A percentile compares a stretch with the other conserved stretches of the same genome.
Conservation (phyloP, 805 yeast genomes). For the Kregervanrija delftensis region DNA sequence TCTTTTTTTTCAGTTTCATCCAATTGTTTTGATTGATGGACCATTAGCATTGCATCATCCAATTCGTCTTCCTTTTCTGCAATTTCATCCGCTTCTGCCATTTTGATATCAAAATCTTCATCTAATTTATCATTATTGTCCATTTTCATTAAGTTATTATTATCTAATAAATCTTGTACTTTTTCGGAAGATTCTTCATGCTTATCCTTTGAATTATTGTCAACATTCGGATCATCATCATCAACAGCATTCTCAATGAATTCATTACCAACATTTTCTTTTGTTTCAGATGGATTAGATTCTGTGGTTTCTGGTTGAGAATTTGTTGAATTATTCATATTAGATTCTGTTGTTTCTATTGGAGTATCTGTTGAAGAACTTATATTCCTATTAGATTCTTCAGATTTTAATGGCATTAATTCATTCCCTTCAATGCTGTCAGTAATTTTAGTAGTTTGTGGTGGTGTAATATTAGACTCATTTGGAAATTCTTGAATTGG, state of each 20-base stretch:
- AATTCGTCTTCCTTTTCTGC: conserved; percentile 1
- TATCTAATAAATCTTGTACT: too few relatives aligned
- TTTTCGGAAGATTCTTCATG: neutral
- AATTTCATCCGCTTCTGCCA: neutral
- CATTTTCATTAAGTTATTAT: too few relatives aligned
- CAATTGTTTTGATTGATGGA: neutral
- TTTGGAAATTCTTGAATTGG: neutral
- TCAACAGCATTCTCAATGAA: neutral
- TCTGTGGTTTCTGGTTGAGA: too few relatives aligned
- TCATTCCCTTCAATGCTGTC: neutral
- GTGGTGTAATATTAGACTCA: neutral
- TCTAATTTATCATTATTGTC: too few relatives aligned
- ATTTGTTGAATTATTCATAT: too few relatives aligned
- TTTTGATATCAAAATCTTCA: neutral
- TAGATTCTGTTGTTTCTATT: too few relatives aligned
- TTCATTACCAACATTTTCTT: too few relatives aligned
- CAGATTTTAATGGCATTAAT: too few relatives aligned
- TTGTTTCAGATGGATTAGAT: too few relatives aligned
- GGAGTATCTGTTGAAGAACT: too few relatives aligned
- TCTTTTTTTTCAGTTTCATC: neutral
- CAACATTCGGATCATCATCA: neutral
- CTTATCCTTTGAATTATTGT: neutral
- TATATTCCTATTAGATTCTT: too few relatives aligned
- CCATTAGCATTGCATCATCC: neutral
- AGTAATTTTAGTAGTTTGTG: neutral